A percentile compares a stretch with the other conserved stretches of the same genome.
phyloP scores from a whole-genome alignment of 2,329 filamentous ascomycete species.

The Dichotomopilus funicola region DNA sequence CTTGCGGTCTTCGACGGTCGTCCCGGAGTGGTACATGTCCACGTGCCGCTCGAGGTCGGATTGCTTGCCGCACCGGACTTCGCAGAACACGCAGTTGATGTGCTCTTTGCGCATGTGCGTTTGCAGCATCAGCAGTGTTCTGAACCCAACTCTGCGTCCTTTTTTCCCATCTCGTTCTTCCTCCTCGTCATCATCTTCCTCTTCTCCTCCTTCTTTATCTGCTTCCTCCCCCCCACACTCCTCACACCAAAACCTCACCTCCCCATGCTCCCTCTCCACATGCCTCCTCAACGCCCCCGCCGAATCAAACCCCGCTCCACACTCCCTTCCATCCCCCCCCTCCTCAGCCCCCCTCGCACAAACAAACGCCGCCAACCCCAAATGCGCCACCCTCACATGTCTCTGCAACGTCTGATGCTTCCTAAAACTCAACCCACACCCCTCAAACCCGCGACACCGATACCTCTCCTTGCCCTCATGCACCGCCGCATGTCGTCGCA shows the following conservation, averaged over 20 bases:
- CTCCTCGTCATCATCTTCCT: slow-evolving; percentile 26
- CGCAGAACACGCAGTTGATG: slow-evolving; percentile 69
- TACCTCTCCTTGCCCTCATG: slow-evolving; percentile 74
- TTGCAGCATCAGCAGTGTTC: slow-evolving; percentile 64
- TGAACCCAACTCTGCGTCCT: slow-evolving; percentile 52
- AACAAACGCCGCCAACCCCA: slow-evolving; percentile 62
- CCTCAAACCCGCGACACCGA: slow-evolving; percentile 61
- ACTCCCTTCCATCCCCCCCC: slow-evolving; percentile 41
- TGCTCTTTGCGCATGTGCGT: slow-evolving; percentile 68
- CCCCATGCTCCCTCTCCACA: slow-evolving; percentile 60
- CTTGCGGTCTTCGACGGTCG: slow-evolving; percentile 56
- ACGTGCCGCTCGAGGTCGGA: slow-evolving; percentile 69
- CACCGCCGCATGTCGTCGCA: slow-evolving; percentile 70
- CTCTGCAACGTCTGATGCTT: slow-evolving; percentile 82
- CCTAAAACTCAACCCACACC: slow-evolving; percentile 72
- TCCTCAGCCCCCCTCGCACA: slow-evolving; percentile 41
- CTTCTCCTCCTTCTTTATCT: slow-evolving; percentile 25
- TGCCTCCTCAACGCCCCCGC: slow-evolving; percentile 66
- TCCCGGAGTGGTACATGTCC: slow-evolving; percentile 66
- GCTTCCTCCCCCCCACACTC: slow-evolving; percentile 53
- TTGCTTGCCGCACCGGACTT: slow-evolving; percentile 58
- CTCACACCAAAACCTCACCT: slow-evolving; percentile 67
- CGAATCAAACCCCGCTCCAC: slow-evolving; percentile 66
- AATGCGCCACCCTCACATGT: slow-evolving; percentile 71
- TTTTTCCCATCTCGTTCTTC: slow-evolving; percentile 22